These are phyloP conservation scores for Verticillium albo-atrum DNA, from an alignment of 2,329 filamentous ascomycete genomes.

Conservation along the genomic window DNA sequence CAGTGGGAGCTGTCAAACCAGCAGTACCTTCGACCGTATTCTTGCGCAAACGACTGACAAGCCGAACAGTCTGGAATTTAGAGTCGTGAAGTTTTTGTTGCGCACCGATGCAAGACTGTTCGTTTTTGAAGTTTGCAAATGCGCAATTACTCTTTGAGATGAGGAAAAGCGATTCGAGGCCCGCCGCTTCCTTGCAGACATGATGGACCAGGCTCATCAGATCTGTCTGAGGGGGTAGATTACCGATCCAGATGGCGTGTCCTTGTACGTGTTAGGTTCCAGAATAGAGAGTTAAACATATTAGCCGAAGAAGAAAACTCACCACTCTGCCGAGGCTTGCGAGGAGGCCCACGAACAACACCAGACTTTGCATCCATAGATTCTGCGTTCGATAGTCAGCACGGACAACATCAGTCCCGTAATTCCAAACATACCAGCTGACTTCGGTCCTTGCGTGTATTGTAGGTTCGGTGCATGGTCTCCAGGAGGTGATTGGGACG, in stretches of 20 bases:
- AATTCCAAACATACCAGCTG: background rate
- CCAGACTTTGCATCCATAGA: constrained; percentile 26
- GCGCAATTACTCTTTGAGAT: constrained; percentile 98
- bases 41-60: constrained; percentile 78
- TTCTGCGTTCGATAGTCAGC: background rate
- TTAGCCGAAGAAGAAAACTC: constrained; percentile 8
- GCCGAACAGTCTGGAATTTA: constrained; percentile 75
- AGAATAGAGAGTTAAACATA: constrained; percentile 6
- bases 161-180: constrained; percentile 85
- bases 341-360: constrained; percentile 47
- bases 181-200: constrained; percentile 73
- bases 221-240: constrained; percentile 78
- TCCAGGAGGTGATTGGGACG: constrained; percentile 12
- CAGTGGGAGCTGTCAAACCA: constrained; percentile 49
- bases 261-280: constrained; percentile 39
- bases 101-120: constrained; percentile 68
- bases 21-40: constrained; percentile 41
- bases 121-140: constrained; percentile 90
- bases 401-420: background rate
- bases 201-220: constrained; percentile 85
- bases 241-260: constrained; percentile 94
- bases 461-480: constrained; percentile 4
- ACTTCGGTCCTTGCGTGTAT: background rate
- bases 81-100: constrained; percentile 88
- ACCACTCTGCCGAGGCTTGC: constrained; percentile 60